Evolutionary conservation across 106 monocot species (phyloP).

Genomic region (Dactylorhiza incarnata): DNA sequence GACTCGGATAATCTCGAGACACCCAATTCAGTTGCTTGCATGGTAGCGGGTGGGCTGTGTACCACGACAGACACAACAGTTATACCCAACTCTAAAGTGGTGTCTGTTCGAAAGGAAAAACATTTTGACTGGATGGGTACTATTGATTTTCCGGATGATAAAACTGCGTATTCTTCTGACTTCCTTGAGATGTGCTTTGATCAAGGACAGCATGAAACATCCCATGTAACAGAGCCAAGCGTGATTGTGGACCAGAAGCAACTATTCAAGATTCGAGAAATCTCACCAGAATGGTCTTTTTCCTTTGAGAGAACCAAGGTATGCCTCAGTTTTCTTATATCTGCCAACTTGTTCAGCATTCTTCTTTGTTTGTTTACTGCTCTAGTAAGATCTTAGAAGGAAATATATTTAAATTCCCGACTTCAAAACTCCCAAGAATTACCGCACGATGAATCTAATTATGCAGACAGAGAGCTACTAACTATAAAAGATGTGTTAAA

Average conservation of each 20-base stretch:
- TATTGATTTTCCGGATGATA: slow-evolving; percentile 12
- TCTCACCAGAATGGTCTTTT: slow-evolving; percentile 88
- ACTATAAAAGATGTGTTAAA: background rate
- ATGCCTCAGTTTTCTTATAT: background rate
- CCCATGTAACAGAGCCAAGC: slow-evolving; percentile 23
- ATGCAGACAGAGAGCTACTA: background rate
- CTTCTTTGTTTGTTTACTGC: background rate
- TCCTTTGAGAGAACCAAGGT: slow-evolving; percentile 65
- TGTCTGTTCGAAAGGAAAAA: slow-evolving; percentile 3
- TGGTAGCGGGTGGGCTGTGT: background rate
- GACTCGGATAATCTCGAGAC: background rate
- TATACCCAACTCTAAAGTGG: background rate
- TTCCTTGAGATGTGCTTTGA: slow-evolving; percentile 28
- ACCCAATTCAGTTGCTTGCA: background rate
- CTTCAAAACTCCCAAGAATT: background rate
- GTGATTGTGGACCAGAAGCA: slow-evolving; percentile 33
- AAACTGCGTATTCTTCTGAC: slow-evolving; percentile 14
- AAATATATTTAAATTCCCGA: background rate
- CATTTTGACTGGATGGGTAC: slow-evolving; percentile 26
- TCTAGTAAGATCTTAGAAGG: background rate
- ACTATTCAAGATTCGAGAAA: slow-evolving; percentile 52
- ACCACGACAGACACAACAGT: background rate
- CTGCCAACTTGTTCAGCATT: background rate
- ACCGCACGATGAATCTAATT: background rate
- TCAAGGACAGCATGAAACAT: slow-evolving; percentile 28